Percentiles rank a stretch among this genome's conserved stretches.
Conservation (phyloP, 1,284 basidiomycete species). For the Malassezia brasiliensis region DNA sequence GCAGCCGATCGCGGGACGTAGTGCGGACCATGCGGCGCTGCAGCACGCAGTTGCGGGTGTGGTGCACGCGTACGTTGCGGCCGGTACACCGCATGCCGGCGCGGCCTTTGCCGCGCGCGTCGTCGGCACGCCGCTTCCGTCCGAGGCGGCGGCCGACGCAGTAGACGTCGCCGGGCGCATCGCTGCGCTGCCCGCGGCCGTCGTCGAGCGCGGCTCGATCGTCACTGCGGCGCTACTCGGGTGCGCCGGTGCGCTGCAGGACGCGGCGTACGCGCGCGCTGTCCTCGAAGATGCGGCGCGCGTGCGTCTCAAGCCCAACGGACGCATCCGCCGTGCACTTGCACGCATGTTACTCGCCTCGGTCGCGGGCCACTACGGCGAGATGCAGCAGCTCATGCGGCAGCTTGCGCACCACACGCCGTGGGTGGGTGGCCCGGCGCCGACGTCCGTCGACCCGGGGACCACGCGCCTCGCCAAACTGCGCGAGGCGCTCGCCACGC, state of each 20-base stretch:
- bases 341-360: conserved; percentile 6
- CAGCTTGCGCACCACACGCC: neutral
- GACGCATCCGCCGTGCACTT: conserved; percentile 10
- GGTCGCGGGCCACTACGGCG: conserved; percentile 1
- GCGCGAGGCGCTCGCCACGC: conserved; percentile 4
- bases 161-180: neutral
- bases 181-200: neutral
- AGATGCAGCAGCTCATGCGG: conserved; percentile 3
- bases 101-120: conserved; percentile 6
- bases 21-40: neutral
- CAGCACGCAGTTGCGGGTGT: conserved; percentile 11
- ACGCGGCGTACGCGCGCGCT: neutral
- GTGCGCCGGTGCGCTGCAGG: conserved; percentile 8
- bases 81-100: neutral
- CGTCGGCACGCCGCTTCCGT: neutral
- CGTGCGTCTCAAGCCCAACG: conserved; percentile 1
- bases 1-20: neutral
- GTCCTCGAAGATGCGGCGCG: conserved; percentile 1
- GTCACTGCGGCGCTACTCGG: conserved; percentile 9
- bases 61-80: neutral
- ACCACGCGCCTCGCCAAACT: neutral
- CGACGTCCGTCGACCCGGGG: neutral
- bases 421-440: neutral
- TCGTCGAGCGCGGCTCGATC: conserved; percentile 2
- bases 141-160: neutral